A percentile compares a stretch with the other conserved stretches of the same genome.
These are phyloP conservation scores for Paxillus involutus DNA, from an alignment of 768 basidiomycete species.

Conservation along the genomic window DNA sequence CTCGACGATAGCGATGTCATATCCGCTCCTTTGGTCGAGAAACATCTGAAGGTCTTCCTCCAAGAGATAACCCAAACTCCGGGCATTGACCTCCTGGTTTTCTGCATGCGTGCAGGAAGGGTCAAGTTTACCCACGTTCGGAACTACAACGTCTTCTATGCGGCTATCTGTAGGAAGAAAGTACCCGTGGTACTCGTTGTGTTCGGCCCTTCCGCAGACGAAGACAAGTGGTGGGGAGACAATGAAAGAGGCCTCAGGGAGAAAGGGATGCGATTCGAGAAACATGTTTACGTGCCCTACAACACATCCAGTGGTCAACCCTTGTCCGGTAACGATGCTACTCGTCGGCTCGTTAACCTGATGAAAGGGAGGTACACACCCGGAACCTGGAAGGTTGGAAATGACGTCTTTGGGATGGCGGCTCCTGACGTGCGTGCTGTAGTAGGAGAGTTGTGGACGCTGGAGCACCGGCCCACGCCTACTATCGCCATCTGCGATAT, in stretches of 20 bases:
- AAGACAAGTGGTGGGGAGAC: constrained; percentile 26
- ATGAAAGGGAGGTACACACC: constrained; percentile 8
- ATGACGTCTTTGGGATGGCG: constrained; percentile 9
- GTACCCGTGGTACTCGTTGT: constrained; percentile 30
- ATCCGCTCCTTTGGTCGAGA: constrained; percentile 9
- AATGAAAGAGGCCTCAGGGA: constrained; percentile 20
- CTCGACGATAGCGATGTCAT: constrained; percentile 13
- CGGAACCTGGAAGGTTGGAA: constrained; percentile 14
- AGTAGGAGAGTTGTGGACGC: constrained; percentile 10
- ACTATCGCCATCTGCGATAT: constrained; percentile 19
- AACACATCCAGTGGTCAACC: not conserved
- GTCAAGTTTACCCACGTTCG: constrained; percentile 14
- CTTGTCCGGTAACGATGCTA: not conserved
- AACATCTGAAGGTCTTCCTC: constrained; percentile 14
- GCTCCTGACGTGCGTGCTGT: constrained; percentile 17
- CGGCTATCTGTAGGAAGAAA: constrained; percentile 29
- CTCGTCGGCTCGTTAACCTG: constrained; percentile 6
- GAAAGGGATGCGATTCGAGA: constrained; percentile 23
- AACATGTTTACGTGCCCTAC: constrained; percentile 25
- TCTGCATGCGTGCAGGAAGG: constrained; percentile 28
- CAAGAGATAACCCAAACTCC: constrained; percentile 12
- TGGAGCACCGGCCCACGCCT: constrained; percentile 15
- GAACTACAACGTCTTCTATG: constrained; percentile 32
- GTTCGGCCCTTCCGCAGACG: constrained; percentile 32
- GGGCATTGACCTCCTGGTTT: constrained; percentile 24